These are phyloP conservation scores for Debaryomyces prosopidis DNA, from an alignment of 805 yeast species.

Conservation along the genomic window DNA sequence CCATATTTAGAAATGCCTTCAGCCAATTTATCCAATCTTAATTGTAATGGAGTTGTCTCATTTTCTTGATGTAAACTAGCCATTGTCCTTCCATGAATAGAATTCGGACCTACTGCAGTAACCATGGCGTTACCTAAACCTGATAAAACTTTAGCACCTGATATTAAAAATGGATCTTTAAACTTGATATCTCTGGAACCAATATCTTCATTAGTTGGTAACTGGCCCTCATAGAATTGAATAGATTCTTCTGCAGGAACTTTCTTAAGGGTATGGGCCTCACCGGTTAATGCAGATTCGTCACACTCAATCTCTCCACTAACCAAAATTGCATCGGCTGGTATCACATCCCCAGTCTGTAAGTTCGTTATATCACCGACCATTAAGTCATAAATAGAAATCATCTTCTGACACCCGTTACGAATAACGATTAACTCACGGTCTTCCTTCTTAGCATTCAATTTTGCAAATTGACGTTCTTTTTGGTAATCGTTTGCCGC, in stretches of 20 bases:
- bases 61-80: constrained; percentile 70
- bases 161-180: constrained; percentile 81
- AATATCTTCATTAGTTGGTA: constrained; percentile 36
- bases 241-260: constrained; percentile 50
- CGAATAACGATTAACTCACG: constrained; percentile 77
- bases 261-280: constrained; percentile 79
- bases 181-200: constrained; percentile 41
- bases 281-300: constrained; percentile 93
- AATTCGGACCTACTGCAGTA: constrained; percentile 87
- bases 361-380: constrained; percentile 85
- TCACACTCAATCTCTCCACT: constrained; percentile 83
- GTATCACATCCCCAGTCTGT: constrained; percentile 93
- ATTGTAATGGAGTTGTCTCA: constrained; percentile 88
- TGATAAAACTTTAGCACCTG: constrained; percentile 84
- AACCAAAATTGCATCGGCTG: constrained; percentile 81
- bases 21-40: constrained; percentile 76
- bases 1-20: constrained; percentile 96
- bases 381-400: constrained; percentile 71
- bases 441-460: constrained; percentile 86
- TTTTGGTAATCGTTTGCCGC: constrained; percentile 97
- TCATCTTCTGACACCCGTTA: constrained; percentile 62
- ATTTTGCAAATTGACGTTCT: constrained; percentile 85
- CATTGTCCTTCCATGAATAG: constrained; percentile 92
- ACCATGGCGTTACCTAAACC: constrained; percentile 87
- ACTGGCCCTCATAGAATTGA: constrained; percentile 25